Conservation (phyloP, 2,329 filamentous ascomycete genomes). For the Alternaria arbusti region DNA sequence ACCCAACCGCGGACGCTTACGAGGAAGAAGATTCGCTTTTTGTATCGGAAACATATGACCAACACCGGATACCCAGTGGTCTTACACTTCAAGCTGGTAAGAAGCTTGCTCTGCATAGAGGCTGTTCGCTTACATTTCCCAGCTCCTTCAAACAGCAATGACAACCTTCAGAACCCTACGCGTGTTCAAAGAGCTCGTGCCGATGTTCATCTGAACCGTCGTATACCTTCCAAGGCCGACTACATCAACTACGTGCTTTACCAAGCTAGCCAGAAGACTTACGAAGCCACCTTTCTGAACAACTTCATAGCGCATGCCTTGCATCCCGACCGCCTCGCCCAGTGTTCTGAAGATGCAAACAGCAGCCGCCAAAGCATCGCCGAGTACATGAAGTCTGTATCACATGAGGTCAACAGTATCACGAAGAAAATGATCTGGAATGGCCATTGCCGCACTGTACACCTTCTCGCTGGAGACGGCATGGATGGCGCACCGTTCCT, state of each 20-base stretch:
- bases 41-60: background rate
- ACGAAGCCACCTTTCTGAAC: constrained; percentile 32
- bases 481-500: constrained; percentile 25
- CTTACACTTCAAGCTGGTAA: constrained; percentile 16
- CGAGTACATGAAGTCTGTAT: constrained; percentile 23
- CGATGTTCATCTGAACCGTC: constrained; percentile 15
- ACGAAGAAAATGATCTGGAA: constrained; percentile 33
- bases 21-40: background rate
- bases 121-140: background rate
- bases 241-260: constrained; percentile 29
- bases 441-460: constrained; percentile 24
- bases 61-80: background rate
- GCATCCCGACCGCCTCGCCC: constrained; percentile 19
- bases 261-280: constrained; percentile 34
- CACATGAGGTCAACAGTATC: constrained; percentile 22
- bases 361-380: constrained; percentile 3
- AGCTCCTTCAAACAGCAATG: background rate
- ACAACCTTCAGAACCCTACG: background rate
- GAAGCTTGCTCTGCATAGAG: background rate
- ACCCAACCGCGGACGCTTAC: background rate
- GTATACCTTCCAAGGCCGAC: constrained; percentile 23
- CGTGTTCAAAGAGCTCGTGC: constrained; percentile 9
- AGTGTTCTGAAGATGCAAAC: constrained; percentile 7
- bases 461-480: constrained; percentile 26
- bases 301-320: constrained; percentile 29